Conservation (phyloP, 2,329 filamentous ascomycete species). For the Alternaria longipes region DNA sequence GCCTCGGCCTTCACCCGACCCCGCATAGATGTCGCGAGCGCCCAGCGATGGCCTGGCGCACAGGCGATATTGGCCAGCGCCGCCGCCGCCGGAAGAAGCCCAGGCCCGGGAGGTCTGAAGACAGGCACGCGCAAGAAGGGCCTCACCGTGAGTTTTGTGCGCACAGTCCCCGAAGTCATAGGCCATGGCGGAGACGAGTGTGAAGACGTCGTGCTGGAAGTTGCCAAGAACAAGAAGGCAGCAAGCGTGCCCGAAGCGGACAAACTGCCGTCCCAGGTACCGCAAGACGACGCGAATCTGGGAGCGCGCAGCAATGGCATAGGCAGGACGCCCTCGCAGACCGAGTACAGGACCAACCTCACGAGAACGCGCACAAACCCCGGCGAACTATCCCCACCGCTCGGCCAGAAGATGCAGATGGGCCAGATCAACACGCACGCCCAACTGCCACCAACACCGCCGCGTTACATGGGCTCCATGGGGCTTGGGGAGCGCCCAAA, state of each 20-base stretch:
- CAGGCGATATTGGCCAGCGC: constrained; percentile 53
- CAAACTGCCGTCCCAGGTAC: constrained; percentile 27
- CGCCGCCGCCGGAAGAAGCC: constrained; percentile 43
- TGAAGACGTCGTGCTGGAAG: constrained; percentile 74
- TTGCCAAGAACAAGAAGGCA: constrained; percentile 66
- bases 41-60: constrained; percentile 62
- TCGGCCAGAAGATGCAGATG: constrained; percentile 49
- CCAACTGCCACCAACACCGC: constrained; percentile 36
- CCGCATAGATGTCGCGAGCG: constrained; percentile 60
- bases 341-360: constrained; percentile 41
- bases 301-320: constrained; percentile 39
- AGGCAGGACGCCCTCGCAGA: constrained; percentile 38
- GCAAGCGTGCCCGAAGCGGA: constrained; percentile 29
- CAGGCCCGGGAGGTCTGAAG: constrained; percentile 49
- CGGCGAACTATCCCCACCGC: constrained; percentile 49
- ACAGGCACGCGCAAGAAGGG: constrained; percentile 66
- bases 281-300: constrained; percentile 45
- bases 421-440: constrained; percentile 48
- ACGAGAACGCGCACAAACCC: constrained; percentile 46
- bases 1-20: constrained; percentile 46
- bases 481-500: constrained; percentile 47
- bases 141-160: constrained; percentile 76
- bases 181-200: constrained; percentile 92
- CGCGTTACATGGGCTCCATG: constrained; percentile 46
- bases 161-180: constrained; percentile 79